These are phyloP conservation scores for Chernovozyma aurita DNA, from an alignment of 1,139 yeast species.

Conservation along the genomic window DNA sequence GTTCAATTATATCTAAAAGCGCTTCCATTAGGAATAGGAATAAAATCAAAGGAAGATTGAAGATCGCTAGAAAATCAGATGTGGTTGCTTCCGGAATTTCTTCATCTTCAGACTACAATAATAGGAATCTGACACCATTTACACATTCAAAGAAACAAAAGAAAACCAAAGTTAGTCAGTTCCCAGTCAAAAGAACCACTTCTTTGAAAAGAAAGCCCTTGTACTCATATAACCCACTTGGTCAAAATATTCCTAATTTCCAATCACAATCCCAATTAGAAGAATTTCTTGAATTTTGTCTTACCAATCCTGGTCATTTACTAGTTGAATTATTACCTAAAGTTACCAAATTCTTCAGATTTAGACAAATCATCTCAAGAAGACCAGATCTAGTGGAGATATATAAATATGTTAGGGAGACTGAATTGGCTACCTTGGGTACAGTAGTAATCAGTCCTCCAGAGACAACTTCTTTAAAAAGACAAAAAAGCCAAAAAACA, in stretches of 20 bases:
- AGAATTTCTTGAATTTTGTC: slow-evolving; percentile 17
- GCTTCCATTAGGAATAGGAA: slow-evolving; percentile 32
- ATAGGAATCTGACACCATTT: neutral
- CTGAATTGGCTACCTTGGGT: slow-evolving; percentile 1
- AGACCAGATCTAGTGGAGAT: slow-evolving; percentile 5
- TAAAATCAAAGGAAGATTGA: slow-evolving; percentile 26
- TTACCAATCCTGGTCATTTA: neutral
- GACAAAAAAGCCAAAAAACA: neutral
- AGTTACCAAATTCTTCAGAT: slow-evolving; percentile 2
- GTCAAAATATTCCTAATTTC: slow-evolving; percentile 21
- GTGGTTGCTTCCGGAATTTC: neutral
- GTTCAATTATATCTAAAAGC: slow-evolving; percentile 27
- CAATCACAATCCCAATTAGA: slow-evolving; percentile 22
- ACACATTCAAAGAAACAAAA: neutral
- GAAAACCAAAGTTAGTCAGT: slow-evolving; percentile 9
- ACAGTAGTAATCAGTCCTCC: neutral
- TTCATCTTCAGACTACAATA: neutral
- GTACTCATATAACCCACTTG: slow-evolving; percentile 14
- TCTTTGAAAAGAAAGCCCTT: slow-evolving; percentile 26
- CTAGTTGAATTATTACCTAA: slow-evolving; percentile 5
- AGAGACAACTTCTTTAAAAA: neutral
- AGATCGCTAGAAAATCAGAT: slow-evolving; percentile 22
- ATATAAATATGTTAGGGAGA: slow-evolving; percentile 9
- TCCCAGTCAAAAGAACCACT: slow-evolving; percentile 34
- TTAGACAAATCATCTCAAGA: neutral